Evolutionary conservation across 2,329 filamentous ascomycete genomes (phyloP).

Genomic region (Blumeriella jaapii): DNA sequence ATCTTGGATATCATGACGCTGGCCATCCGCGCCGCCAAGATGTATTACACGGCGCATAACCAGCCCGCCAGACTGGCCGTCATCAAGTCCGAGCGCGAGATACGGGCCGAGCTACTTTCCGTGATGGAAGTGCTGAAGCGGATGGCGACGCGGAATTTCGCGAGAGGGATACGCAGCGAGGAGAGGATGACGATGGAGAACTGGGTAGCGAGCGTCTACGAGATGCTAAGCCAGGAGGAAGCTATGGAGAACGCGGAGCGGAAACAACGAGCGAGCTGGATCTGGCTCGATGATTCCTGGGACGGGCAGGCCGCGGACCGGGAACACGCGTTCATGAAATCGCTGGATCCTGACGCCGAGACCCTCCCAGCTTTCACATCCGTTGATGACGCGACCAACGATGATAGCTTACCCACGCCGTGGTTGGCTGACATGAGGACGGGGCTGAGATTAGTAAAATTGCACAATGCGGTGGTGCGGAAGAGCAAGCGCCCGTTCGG

Average conservation of each 20-base stretch:
- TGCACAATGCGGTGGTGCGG: constrained; percentile 82
- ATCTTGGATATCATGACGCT: constrained; percentile 87
- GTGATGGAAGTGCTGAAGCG: constrained; percentile 87
- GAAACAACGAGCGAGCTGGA: constrained; percentile 56
- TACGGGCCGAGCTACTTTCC: constrained; percentile 71
- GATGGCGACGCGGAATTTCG: constrained; percentile 80
- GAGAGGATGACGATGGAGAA: constrained; percentile 64
- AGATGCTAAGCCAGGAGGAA: constrained; percentile 67
- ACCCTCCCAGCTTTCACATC: constrained; percentile 59
- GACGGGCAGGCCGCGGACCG: constrained; percentile 60
- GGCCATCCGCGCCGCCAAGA: constrained; percentile 89
- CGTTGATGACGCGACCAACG: constrained; percentile 33
- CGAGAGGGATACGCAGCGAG: constrained; percentile 65
- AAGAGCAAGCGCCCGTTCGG: constrained; percentile 82
- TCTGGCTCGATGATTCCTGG: constrained; percentile 76
- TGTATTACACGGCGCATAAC: constrained; percentile 92
- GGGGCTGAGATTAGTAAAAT: constrained; percentile 67
- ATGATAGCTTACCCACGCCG: constrained; percentile 48
- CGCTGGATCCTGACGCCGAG: constrained; percentile 51
- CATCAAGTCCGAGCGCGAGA: constrained; percentile 77
- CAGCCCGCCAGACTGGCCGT: constrained; percentile 72
- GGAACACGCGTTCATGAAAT: constrained; percentile 70
- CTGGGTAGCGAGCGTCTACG: constrained; percentile 72
- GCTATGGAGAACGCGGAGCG: constrained; percentile 62
- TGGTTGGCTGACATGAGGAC: constrained; percentile 67